These are phyloP conservation scores for Cladosporium colombiae DNA, from an alignment of 2,329 filamentous ascomycete species.

Conservation along the genomic window DNA sequence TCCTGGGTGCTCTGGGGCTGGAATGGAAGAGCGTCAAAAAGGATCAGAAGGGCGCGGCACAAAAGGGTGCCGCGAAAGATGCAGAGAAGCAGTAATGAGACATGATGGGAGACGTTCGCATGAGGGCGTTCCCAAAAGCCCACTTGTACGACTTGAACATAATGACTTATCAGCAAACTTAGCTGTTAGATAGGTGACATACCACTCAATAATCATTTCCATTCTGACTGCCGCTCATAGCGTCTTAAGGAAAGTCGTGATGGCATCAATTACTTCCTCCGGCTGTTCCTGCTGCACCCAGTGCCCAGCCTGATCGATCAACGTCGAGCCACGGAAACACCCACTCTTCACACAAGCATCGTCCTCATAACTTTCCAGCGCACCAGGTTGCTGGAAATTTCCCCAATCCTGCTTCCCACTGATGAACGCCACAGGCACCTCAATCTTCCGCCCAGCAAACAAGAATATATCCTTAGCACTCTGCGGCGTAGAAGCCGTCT, in stretches of 20 bases:
- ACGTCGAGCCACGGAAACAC: constrained; percentile 56
- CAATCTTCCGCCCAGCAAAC: constrained; percentile 62
- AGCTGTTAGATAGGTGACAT: not conserved
- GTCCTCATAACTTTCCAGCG: constrained; percentile 58
- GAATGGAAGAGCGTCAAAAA: constrained; percentile 32
- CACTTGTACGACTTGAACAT: not conserved
- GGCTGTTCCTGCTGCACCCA: constrained; percentile 70
- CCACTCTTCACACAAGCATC: constrained; percentile 35
- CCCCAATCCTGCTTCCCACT: constrained; percentile 66
- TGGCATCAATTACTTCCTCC: constrained; percentile 52
- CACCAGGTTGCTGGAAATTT: constrained; percentile 66
- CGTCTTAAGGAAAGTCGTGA: constrained; percentile 46
- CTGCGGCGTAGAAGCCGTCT: constrained; percentile 50
- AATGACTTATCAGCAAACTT: not conserved
- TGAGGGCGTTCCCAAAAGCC: no score
- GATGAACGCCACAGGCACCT: constrained; percentile 63
- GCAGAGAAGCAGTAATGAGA: constrained; percentile 7
- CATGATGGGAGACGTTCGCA: not conserved
- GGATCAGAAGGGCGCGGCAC: not conserved
- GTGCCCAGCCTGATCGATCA: constrained; percentile 65
- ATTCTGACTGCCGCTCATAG: constrained; percentile 13
- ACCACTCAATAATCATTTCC: not conserved
- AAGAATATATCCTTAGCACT: constrained; percentile 55
- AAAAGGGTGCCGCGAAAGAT: not conserved
- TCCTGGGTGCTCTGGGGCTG: constrained; percentile 30